A percentile compares a stretch with the other conserved stretches of the same genome.
These are phyloP conservation scores for Roridomyces roridus DNA, from an alignment of 768 basidiomycete species.

Conservation along the genomic window DNA sequence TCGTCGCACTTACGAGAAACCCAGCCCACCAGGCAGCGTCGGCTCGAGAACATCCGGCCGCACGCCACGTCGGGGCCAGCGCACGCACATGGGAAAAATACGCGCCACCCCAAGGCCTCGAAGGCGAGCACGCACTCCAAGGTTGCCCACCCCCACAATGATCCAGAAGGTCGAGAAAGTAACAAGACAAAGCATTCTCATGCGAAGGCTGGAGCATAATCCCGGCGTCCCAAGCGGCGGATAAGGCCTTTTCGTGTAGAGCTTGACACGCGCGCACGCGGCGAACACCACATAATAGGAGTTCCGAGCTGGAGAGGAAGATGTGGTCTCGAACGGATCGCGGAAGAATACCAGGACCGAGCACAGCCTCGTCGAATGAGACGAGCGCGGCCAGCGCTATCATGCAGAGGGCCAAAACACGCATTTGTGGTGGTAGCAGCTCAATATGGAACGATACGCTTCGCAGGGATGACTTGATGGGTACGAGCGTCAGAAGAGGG, in stretches of 20 bases:
- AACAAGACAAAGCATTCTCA: conserved; percentile 17
- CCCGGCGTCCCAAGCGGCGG: conserved; percentile 5
- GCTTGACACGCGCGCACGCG: neutral
- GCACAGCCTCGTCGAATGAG: conserved; percentile 8
- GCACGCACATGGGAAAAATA: conserved; percentile 13
- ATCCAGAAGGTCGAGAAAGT: conserved; percentile 10
- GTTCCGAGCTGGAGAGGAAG: neutral
- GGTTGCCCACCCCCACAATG: neutral
- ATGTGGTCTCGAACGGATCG: neutral
- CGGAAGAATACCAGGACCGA: conserved; percentile 10
- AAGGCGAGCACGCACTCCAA: neutral
- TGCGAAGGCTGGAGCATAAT: conserved; percentile 7
- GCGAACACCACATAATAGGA: conserved; percentile 6
- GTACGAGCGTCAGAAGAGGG: neutral
- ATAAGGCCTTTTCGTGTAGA: conserved; percentile 2
- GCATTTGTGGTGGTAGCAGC: conserved; percentile 6
- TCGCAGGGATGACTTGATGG: neutral
- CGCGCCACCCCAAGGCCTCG: conserved; percentile 8
- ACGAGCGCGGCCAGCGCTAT: conserved; percentile 4
- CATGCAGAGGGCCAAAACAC: conserved; percentile 17
- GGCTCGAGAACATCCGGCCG: neutral
- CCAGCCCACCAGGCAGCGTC: conserved; percentile 6
- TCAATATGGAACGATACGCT: neutral
- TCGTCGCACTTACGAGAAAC: conserved; percentile 2
- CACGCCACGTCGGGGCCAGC: conserved; percentile 1